Evolutionary conservation across 2,329 filamentous ascomycete genomes (phyloP), one percentile per base, ranked within the genome.

Genomic region (Didymella pomorum): DNA sequence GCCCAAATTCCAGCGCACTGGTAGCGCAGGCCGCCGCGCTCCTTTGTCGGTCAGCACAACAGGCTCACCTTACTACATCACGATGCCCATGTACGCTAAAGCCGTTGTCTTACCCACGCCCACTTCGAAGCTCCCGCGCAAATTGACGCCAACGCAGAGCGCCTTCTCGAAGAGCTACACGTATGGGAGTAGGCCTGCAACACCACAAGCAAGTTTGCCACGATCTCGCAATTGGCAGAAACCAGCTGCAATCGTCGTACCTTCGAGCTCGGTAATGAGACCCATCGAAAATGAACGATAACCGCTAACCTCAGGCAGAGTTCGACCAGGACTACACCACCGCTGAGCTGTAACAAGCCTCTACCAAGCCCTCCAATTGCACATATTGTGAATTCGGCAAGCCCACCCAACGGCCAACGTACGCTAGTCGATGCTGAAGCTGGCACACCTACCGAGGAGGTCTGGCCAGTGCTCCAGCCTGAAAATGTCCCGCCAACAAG

Each of bases 391-490:
- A 64, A 73, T 33, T 62, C 65, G 3, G 46, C 63, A 20, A 78
- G 72, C 49, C 77, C 78, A 3, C 67, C 64, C 8, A 78, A 76
- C 59, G 70, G 75, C 29, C 68, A 70, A 26, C 74, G 76, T 16
- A 76, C 73, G 2, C 68, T 80, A 20, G 60, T 80, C 6, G 79
- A 80, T 53, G 78, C 78, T 14, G 70, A 71, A 23, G 75, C 78
- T 14, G 72, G 69, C 5, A 71, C 61, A 7, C 69, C 70, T 1
- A 61, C 68, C 5, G 62, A 62, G 20, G 61, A 65, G 10, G 60
- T 71, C 8, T 76, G 73, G 71, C 70, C 72, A 0, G 53, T 72
- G 8, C 51, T 75, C 7, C 53, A 50, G 5, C 74, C 75, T 1
- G 70, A 73, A 29, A 66, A 63, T 31, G 20, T 67, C 2, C 45